Conservation (phyloP, 768 basidiomycete species). For the Tulasnella sp. region DNA sequence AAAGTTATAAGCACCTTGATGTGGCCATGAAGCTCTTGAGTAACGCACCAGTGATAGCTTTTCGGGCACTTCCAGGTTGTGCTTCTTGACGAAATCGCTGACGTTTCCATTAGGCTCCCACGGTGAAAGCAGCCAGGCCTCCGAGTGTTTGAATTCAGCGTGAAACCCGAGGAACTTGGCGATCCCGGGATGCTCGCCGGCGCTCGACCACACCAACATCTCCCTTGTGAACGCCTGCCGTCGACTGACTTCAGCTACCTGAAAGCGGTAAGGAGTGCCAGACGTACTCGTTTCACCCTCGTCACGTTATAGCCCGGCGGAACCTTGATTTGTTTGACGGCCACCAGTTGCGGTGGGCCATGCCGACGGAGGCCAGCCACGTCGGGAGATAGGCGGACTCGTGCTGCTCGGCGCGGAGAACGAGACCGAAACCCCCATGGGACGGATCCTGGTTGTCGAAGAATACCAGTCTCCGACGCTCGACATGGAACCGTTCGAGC, state of each 20-base stretch:
- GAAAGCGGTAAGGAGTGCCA: neutral
- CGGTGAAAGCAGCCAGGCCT: neutral
- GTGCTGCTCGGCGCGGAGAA: neutral
- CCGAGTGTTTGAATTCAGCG: neutral
- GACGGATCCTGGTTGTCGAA: neutral
- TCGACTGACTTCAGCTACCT: neutral
- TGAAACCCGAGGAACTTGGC: neutral
- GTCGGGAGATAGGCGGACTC: neutral
- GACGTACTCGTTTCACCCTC: neutral
- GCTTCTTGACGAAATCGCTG: neutral
- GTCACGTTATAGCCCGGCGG: neutral
- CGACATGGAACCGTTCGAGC: neutral
- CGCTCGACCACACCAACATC: neutral
- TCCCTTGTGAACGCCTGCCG: neutral
- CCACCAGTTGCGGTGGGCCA: neutral
- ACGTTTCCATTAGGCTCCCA: slow-evolving; percentile 1
- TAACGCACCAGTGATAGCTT: neutral
- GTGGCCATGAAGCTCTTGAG: neutral
- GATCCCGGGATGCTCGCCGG: neutral
- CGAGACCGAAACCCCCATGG: neutral
- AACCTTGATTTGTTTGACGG: neutral
- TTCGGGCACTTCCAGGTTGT: neutral
- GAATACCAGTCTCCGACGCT: neutral
- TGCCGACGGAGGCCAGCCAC: neutral
- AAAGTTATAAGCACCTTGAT: neutral